Evolutionary conservation across 2,329 filamentous ascomycete species (phyloP).

Genomic region (Trichoderma afroharzianum): DNA sequence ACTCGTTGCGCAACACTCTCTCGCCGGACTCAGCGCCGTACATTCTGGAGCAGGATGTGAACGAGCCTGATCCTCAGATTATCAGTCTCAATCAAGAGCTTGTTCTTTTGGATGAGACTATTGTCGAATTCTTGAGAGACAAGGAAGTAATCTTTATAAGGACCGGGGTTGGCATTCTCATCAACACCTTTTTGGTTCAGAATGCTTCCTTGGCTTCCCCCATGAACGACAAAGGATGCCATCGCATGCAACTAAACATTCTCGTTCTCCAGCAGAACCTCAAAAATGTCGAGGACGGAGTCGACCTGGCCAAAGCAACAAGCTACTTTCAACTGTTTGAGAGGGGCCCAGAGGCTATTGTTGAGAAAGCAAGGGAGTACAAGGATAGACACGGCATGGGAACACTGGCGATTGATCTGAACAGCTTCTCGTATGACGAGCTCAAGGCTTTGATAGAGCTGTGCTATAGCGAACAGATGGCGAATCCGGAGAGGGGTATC

Average conservation of each 20-base stretch:
- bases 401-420: conserved; percentile 30
- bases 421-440: conserved; percentile 62
- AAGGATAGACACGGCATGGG: conserved; percentile 35
- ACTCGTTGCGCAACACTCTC: conserved; percentile 65
- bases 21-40: conserved; percentile 61
- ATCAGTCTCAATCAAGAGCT: conserved; percentile 80
- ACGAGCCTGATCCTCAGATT: conserved; percentile 74
- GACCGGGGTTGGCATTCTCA: conserved; percentile 69
- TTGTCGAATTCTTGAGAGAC: conserved; percentile 67
- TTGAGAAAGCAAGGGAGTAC: conserved; percentile 56
- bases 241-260: conserved; percentile 90
- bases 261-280: conserved; percentile 94
- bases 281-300: conserved; percentile 79
- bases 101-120: conserved; percentile 81
- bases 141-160: conserved; percentile 73
- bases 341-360: conserved; percentile 60
- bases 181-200: conserved; percentile 74
- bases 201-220: conserved; percentile 68
- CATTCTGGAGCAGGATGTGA: conserved; percentile 66
- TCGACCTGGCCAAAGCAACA: conserved; percentile 59
- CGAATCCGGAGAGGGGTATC: conserved; percentile 65
- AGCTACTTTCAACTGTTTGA: conserved; percentile 69
- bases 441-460: conserved; percentile 63
- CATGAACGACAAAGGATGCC: conserved; percentile 80
- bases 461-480: conserved; percentile 64